These are phyloP conservation scores for Cichorium intybus DNA, from an alignment of 140 eudicot genomes.

Conservation along the genomic window DNA sequence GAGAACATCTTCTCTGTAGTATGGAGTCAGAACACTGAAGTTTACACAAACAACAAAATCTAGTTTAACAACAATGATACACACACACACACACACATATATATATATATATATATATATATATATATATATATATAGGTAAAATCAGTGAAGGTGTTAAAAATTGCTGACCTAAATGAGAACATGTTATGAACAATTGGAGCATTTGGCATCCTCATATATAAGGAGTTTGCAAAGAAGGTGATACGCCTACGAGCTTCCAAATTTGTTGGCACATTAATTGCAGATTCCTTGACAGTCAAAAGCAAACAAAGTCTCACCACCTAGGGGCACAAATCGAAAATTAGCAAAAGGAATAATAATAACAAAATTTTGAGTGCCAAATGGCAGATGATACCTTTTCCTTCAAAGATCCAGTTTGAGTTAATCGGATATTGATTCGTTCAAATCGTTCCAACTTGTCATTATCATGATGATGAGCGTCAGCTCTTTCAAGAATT, in stretches of 20 bases:
- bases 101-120: too few relatives aligned
- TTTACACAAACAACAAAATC: slow-evolving; percentile 17
- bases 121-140: too few relatives aligned
- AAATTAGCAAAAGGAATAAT: background rate
- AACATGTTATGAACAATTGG: slow-evolving; percentile 98
- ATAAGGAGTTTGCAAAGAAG: slow-evolving; percentile 90
- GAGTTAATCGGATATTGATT: slow-evolving; percentile 49
- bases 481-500: slow-evolving; percentile 53
- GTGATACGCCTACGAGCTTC: slow-evolving; percentile 99
- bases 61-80: background rate
- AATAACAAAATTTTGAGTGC: slow-evolving; percentile 11
- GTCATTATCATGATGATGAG: slow-evolving; percentile 32
- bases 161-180: slow-evolving; percentile 84
- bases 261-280: slow-evolving; percentile 86
- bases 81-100: too few relatives aligned
- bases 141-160: background rate
- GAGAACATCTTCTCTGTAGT: slow-evolving; percentile 87
- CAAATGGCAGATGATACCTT: slow-evolving; percentile 47
- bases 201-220: slow-evolving; percentile 93
- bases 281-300: slow-evolving; percentile 95
- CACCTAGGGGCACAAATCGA: slow-evolving; percentile 45
- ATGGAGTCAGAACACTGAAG: slow-evolving; percentile 92
- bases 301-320: slow-evolving; percentile 88
- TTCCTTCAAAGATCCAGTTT: slow-evolving; percentile 70
- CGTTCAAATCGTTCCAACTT: slow-evolving; percentile 76